phyloP scores from a whole-genome alignment of 148 eudicot species.

The Talinum fruticosum region DNA sequence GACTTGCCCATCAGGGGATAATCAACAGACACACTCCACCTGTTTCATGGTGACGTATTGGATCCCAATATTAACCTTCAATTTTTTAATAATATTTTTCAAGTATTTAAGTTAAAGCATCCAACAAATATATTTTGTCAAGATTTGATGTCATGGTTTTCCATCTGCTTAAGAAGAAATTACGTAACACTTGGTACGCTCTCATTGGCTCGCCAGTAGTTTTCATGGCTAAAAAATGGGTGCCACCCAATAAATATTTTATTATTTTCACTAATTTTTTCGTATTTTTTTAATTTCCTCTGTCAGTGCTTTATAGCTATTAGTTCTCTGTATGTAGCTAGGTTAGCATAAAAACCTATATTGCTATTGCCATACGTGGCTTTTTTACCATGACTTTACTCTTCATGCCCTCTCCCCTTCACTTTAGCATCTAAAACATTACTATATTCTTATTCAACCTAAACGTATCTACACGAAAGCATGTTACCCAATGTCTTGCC shows the following conservation, averaged over 20 bases:
- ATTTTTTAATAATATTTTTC: not conserved
- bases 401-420: slow-evolving; percentile 5
- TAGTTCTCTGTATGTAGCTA: slow-evolving; percentile 22
- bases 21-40: slow-evolving; percentile 7
- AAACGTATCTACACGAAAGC: slow-evolving; percentile 11
- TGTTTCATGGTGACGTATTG: slow-evolving; percentile 4
- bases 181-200: slow-evolving; percentile 22
- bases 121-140: not conserved
- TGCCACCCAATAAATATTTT: slow-evolving; percentile 17
- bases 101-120: not conserved
- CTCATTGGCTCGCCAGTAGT: slow-evolving; percentile 13
- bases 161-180: slow-evolving; percentile 23
- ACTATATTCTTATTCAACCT: slow-evolving; percentile 18
- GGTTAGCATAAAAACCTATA: not conserved
- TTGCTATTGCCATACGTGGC: slow-evolving; percentile 39
- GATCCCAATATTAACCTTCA: not conserved
- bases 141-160: slow-evolving; percentile 18
- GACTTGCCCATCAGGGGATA: slow-evolving; percentile 6
- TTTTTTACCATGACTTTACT: slow-evolving; percentile 1
- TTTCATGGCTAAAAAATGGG: slow-evolving; percentile 13
- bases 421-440: slow-evolving; percentile 20
- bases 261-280: not conserved
- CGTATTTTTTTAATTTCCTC: not conserved
- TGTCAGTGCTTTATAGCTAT: slow-evolving; percentile 21
- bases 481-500: slow-evolving; percentile 35